Conservation (phyloP, 768 basidiomycete species). For the Sporobolomyces pararoseus region DNA sequence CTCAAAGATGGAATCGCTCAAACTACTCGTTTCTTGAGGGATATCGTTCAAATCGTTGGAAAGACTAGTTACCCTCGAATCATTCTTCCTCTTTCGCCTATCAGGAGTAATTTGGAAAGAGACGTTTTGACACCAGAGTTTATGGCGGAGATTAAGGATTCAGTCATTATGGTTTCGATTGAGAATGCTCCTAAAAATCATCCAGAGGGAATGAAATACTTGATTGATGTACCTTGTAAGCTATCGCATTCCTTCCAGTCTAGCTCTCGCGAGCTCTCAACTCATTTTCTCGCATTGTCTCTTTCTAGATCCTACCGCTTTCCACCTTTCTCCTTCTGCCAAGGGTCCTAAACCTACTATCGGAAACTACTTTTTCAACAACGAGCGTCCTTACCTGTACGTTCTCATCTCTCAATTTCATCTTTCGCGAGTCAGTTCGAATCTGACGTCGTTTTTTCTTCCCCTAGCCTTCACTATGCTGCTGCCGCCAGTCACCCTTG, state of each 20-base stretch:
- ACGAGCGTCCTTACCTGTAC: conserved; percentile 33
- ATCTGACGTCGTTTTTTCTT: background rate
- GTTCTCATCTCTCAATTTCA: background rate
- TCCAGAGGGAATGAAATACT: conserved; percentile 34
- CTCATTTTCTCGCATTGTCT: background rate
- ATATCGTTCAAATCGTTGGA: conserved; percentile 26
- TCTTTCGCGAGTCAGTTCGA: background rate
- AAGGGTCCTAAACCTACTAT: conserved; percentile 16
- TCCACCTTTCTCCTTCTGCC: conserved; percentile 28
- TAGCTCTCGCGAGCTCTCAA: background rate
- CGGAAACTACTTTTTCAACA: conserved; percentile 29
- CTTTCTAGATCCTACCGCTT: conserved; percentile 33
- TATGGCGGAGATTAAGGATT: conserved; percentile 27
- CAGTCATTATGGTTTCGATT: conserved; percentile 26
- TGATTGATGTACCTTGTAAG: conserved; percentile 40
- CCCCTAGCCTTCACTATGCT: conserved; percentile 32
- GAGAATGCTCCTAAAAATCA: conserved; percentile 34
- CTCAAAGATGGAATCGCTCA: conserved; percentile 24
- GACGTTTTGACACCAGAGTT: conserved; percentile 24
- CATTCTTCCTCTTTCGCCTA: conserved; percentile 20
- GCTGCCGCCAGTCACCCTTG: conserved; percentile 37
- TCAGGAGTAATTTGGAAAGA: conserved; percentile 26
- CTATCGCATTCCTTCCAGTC: background rate
- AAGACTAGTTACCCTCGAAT: conserved; percentile 36
- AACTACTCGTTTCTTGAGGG: conserved; percentile 34